These are phyloP conservation scores for Coprinellus micaceus DNA, from an alignment of 768 basidiomycete genomes.

Conservation along the genomic window DNA sequence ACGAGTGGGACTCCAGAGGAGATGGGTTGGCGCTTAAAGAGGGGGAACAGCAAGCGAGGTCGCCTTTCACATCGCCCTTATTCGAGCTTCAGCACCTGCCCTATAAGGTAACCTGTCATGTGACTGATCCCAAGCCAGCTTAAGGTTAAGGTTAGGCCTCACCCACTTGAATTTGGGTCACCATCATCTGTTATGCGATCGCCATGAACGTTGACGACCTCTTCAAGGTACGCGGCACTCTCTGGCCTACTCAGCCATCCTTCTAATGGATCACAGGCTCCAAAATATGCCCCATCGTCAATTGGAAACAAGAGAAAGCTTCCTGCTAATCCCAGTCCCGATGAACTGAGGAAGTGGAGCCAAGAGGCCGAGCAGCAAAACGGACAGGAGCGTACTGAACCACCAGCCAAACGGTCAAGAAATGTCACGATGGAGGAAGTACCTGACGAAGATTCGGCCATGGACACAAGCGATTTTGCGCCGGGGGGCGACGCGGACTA, in stretches of 20 bases:
- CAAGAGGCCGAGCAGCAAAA: slow-evolving; percentile 35
- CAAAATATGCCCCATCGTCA: slow-evolving; percentile 56
- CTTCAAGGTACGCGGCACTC: slow-evolving; percentile 39
- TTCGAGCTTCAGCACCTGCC: slow-evolving; percentile 4
- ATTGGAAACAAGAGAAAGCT: slow-evolving; percentile 69
- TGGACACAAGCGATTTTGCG: slow-evolving; percentile 47
- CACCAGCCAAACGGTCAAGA: slow-evolving; percentile 28
- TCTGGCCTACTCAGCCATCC: neutral
- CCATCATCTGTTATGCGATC: no score
- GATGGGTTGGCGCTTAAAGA: neutral
- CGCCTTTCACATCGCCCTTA: neutral
- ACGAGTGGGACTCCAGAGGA: neutral
- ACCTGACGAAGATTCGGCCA: slow-evolving; percentile 45
- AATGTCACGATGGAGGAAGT: slow-evolving; percentile 61
- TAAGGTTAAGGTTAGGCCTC: neutral
- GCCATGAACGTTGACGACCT: slow-evolving; percentile 49
- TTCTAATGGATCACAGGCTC: slow-evolving; percentile 40
- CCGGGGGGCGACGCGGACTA: slow-evolving; percentile 90
- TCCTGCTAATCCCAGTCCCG: slow-evolving; percentile 72
- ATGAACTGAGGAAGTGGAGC: slow-evolving; percentile 79
- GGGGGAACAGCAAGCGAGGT: neutral
- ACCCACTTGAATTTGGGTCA: no score
- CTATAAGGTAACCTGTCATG: slow-evolving; percentile 10
- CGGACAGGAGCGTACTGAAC: slow-evolving; percentile 14
- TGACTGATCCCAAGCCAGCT: neutral